Conservation (phyloP, 208 protist genomes). For the Blechomonas ayalai region DNA sequence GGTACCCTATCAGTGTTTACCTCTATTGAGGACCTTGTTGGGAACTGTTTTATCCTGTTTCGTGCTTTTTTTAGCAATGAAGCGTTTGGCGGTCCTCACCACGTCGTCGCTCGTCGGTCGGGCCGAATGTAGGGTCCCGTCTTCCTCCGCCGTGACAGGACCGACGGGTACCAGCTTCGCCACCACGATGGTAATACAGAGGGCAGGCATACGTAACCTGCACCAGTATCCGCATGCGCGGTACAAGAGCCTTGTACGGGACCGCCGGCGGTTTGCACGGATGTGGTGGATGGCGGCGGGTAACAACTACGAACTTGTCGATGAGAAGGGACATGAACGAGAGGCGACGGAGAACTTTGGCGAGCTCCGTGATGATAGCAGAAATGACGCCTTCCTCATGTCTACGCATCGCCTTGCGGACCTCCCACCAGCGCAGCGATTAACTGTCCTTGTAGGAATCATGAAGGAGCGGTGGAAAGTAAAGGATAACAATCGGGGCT, state of each 20-base stretch:
- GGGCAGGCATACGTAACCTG: slow-evolving; percentile 66
- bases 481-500: slow-evolving; percentile 74
- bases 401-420: slow-evolving; percentile 71
- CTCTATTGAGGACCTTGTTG: too few species aligned
- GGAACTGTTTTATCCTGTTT: not conserved
- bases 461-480: slow-evolving; percentile 78
- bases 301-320: slow-evolving; percentile 86
- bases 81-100: not conserved
- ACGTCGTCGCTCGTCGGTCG: not conserved
- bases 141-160: slow-evolving; percentile 1
- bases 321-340: slow-evolving; percentile 73
- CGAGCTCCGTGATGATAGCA: slow-evolving; percentile 61
- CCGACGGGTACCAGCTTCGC: not conserved
- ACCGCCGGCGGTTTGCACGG: slow-evolving; percentile 59
- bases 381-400: slow-evolving; percentile 59
- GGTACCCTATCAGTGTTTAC: too few species aligned
- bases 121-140: slow-evolving; percentile 11
- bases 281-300: slow-evolving; percentile 77
- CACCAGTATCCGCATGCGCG: slow-evolving; percentile 83
- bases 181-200: slow-evolving; percentile 28
- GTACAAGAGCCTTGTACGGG: slow-evolving; percentile 85
- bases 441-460: slow-evolving; percentile 57
- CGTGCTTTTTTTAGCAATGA: not conserved
- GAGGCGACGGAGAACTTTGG: slow-evolving; percentile 84
- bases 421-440: slow-evolving; percentile 56